Conservation (phyloP, 225 moss, liverwort and hornwort genomes). For the Takakia lepidozioides region DNA sequence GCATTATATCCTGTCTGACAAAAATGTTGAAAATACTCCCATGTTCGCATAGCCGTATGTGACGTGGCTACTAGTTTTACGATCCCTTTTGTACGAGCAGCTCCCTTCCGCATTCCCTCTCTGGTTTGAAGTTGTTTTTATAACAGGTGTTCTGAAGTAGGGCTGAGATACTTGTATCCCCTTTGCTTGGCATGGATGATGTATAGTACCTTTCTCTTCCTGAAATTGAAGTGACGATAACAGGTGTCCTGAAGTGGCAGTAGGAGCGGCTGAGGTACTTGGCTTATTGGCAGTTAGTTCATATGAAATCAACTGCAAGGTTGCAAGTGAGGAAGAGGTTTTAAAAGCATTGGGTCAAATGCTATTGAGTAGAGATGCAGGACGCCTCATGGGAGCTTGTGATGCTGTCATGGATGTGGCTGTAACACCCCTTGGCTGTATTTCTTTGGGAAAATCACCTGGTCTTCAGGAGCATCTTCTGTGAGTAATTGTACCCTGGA, state of each 20-base stretch:
- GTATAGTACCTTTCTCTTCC: no score
- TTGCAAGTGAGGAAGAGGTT: slow-evolving; percentile 28
- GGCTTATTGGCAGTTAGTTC: slow-evolving; percentile 57
- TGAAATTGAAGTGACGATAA: no score
- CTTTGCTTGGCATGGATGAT: no score
- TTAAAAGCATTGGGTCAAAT: slow-evolving; percentile 38
- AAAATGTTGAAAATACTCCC: no score
- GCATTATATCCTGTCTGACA: no score
- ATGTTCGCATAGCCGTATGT: no score
- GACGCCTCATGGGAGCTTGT: slow-evolving; percentile 24
- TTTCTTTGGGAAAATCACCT: slow-evolving; percentile 28
- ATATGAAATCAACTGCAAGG: slow-evolving; percentile 23
- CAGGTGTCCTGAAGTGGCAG: slow-evolving; percentile 38
- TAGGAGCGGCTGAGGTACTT: slow-evolving; percentile 35
- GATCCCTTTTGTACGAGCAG: no score
- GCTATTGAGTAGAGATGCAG: slow-evolving; percentile 20
- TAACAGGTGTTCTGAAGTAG: no score
- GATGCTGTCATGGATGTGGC: slow-evolving; percentile 52
- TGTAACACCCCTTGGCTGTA: slow-evolving; percentile 35
- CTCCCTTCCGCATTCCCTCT: no score
- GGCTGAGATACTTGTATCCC: no score
- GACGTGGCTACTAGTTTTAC: no score
- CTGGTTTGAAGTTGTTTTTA: no score
- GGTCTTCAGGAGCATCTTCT: slow-evolving; percentile 35
- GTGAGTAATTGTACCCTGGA: slow-evolving; percentile 28